Evolutionary conservation across 2,329 filamentous ascomycete genomes (phyloP).

Genomic region (Botryosphaeria dothidea): DNA sequence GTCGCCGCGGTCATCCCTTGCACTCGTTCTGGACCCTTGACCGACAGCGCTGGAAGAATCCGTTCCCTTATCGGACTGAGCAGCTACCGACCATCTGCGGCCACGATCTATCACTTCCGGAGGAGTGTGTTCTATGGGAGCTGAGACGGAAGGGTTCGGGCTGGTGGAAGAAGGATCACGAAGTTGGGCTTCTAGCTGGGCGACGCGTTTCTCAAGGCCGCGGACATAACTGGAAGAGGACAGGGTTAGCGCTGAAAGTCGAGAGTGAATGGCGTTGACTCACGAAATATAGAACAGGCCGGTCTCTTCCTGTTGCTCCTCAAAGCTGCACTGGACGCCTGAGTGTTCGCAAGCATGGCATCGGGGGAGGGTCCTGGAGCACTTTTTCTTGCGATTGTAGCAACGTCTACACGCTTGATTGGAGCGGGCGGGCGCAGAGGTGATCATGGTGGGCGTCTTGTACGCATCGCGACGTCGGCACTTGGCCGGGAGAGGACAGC

Average conservation of each 20-base stretch:
- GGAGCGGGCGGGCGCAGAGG: slow-evolving; percentile 7
- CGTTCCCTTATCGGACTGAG: neutral
- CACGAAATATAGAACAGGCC: slow-evolving; percentile 10
- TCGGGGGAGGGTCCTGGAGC: slow-evolving; percentile 9
- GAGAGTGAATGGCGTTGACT: neutral
- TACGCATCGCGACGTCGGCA: neutral
- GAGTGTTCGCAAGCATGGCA: slow-evolving; percentile 8
- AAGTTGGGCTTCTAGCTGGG: slow-evolving; percentile 6
- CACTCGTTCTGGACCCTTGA: neutral
- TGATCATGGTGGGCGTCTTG: slow-evolving; percentile 4
- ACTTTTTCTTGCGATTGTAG: slow-evolving; percentile 15
- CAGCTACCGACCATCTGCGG: neutral
- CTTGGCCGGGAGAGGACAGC: neutral
- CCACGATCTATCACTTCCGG: neutral
- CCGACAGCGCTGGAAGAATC: neutral
- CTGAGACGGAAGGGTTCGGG: neutral
- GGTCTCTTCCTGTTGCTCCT: slow-evolving; percentile 6
- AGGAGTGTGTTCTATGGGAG: neutral
- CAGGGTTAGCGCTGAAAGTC: neutral
- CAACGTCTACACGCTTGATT: slow-evolving; percentile 10
- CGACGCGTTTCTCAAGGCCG: slow-evolving; percentile 2
- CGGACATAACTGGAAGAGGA: slow-evolving; percentile 4
- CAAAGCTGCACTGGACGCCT: slow-evolving; percentile 10
- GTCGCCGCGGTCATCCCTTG: slow-evolving; percentile 1
- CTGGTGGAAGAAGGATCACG: neutral